Conservation (phyloP, 345 rosid genomes). For the Salix caprea region DNA sequence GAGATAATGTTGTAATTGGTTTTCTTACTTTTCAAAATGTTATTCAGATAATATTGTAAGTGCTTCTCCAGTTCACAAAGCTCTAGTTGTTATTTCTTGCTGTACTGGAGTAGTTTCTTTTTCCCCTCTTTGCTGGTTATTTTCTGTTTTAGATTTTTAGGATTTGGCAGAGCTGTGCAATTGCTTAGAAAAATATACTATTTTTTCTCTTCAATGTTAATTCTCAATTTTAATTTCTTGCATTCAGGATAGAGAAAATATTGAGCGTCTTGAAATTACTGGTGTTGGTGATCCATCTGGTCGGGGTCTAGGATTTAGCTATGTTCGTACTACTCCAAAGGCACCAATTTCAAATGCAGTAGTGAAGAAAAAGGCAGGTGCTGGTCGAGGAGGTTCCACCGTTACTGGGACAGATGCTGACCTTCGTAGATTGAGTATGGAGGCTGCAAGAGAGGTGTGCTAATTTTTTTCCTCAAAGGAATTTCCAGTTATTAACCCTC, state of each 20-base stretch:
- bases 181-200: not conserved
- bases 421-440: conserved; percentile 97
- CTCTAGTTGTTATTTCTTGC: not conserved
- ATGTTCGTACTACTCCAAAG: conserved; percentile 83
- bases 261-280: conserved; percentile 96
- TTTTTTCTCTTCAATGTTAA: not conserved
- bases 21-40: not conserved
- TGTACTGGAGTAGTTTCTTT: not conserved
- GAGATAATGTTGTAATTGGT: not conserved
- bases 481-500: not conserved
- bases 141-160: not conserved
- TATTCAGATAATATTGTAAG: not conserved
- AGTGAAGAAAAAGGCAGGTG: conserved; percentile 78
- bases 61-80: not conserved
- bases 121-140: not conserved
- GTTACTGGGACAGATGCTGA: conserved; percentile 99
- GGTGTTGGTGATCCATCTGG: conserved; percentile 99
- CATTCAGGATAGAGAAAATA: conserved; percentile 82
- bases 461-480: not conserved
- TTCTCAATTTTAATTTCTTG: not conserved
- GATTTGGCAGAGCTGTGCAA: not conserved
- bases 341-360: conserved; percentile 75
- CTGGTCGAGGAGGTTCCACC: conserved; percentile 78
- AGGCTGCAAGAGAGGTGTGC: conserved; percentile 94
- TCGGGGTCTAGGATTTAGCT: conserved; percentile 95